phyloP scores from a whole-genome alignment of 495 filamentous ascomycete species.

The Tuber indicum region DNA sequence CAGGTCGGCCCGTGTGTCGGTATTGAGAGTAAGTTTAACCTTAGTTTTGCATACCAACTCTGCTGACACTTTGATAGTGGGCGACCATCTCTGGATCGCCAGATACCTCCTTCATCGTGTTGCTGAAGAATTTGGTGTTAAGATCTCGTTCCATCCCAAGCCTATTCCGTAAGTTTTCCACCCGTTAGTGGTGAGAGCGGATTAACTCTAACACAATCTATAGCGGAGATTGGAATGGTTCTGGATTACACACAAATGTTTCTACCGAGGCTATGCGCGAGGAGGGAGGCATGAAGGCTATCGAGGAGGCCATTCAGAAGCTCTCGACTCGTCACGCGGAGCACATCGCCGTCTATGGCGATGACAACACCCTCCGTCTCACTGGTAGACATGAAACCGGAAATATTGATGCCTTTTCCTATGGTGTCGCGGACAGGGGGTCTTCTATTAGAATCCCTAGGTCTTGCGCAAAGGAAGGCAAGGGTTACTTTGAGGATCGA shows the following conservation, averaged over 20 bases:
- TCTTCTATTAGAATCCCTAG: conserved; percentile 89
- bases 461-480: conserved; percentile 81
- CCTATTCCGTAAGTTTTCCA: conserved; percentile 60
- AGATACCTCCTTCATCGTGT: conserved; percentile 95
- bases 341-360: conserved; percentile 96
- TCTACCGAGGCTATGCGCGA: conserved; percentile 78
- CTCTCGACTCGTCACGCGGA: conserved; percentile 82
- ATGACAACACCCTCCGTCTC: conserved; percentile 83
- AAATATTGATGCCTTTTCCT: conserved; percentile 86
- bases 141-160: conserved; percentile 95
- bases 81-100: conserved; percentile 95
- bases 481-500: conserved; percentile 97
- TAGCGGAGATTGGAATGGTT: conserved; percentile 94
- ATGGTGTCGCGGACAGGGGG: conserved; percentile 93
- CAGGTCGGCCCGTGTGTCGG: conserved; percentile 92
- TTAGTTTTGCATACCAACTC: conserved; percentile 21
- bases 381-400: conserved; percentile 96
- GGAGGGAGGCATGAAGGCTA: conserved; percentile 90
- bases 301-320: conserved; percentile 80
- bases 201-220: conserved; percentile 17
- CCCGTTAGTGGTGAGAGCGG: not conserved
- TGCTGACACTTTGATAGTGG: conserved; percentile 53
- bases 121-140: conserved; percentile 92
- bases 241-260: conserved; percentile 88
- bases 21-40: conserved; percentile 61